Evolutionary conservation across 1,139 yeast species (phyloP), one percentile per base, ranked within the genome.

Genomic region (Groenewaldozyma auringiensis): DNA sequence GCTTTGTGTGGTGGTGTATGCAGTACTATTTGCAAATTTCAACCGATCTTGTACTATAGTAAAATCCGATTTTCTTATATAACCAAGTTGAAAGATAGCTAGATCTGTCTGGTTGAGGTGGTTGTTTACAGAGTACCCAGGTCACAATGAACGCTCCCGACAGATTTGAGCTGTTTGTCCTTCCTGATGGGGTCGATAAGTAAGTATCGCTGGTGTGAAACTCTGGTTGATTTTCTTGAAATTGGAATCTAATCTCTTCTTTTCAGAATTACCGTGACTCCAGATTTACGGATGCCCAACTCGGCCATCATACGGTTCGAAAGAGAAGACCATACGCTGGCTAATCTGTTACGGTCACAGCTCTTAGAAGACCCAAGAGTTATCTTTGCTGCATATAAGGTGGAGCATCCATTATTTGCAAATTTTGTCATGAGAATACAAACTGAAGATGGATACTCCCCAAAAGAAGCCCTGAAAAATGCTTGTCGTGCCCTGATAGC

Each of bases 101-200:
- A n/a, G n/a, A n/a, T n/a, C n/a, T n/a, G n/a, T n/a, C n/a, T n/a
- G n/a, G n/a, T n/a, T n/a, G n/a, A n/a, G n/a, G n/a, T n/a, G n/a
- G 18, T n/a, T 16, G 18, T n/a, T 6, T 16, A n/a, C 18, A n/a
- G n/a, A n/a, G n/a, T n/a, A n/a, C n/a, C n/a, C n/a, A n/a, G n/a
- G n/a, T n/a, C n/a, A 35, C 8, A 35, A 92, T 92, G 97, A 92
- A 92, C 70, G 98, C 97, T 58, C 98, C 98, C 68, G 98, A 92
- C 71, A 83, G 98, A 75, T 92, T 89, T 64, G 98, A 92, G 72
- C 77, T 92, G 44, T 92, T 92, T 64, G 79, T 92, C 57, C 75
- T 92, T 58, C 98, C 97, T n/a, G 98, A 92, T 64, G 98, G 98
- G 40, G 94, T 87, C 44, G 86, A 92, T 46, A 65, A 65, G 69